Base-by-base conservation (phyloP, 352 stramenopile genomes). In the Globisporangium perplexum region DNA sequence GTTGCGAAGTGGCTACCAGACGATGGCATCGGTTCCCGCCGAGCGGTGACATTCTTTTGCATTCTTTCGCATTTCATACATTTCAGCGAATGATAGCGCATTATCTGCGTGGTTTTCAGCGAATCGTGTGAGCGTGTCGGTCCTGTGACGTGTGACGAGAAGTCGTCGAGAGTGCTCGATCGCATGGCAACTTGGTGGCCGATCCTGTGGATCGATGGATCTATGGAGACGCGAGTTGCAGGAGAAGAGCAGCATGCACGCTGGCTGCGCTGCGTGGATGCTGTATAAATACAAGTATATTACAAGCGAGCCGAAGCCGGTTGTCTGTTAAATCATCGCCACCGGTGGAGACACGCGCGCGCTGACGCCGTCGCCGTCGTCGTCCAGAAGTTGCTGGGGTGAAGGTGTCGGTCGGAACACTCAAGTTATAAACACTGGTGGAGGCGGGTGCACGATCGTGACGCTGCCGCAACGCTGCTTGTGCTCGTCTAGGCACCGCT, bases 351-450 rank as follows among this genome's bases (percentile, higher is more conserved):
- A 24, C 18, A 23, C 18, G 41, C 26, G 22, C n/a, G n/a, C 15
- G 3, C 1, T 42, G 39, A 10, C 14, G 36, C 26, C 26, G 30
- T 35, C 33, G 33, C 18, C 33, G 33, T 39, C 41, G 41, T 28
- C 41, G 22, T 14, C 23, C n/a, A n/a, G n/a, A n/a, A n/a, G n/a
- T n/a, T n/a, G n/a, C n/a, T n/a, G n/a, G n/a, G n/a, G n/a, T n/a
- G n/a, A n/a, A n/a, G 41, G 41, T 46, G 41, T 46, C 41, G 41
- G 20, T 26, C 3, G 20, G 41, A 46, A 46, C n/a, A 46, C 41
- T 26, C n/a, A 28, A 26, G 41, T 46, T 23, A 46, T 46, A 46
- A 46, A 46, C 41, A 46, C 10, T 46, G n/a, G 41, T n/a, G 2
- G n/a, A 22, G 23, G 10, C 2, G 11, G 3, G 11, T 7, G 22